phyloP scores from a whole-genome alignment of 192 early-diverging fungal genomes.

The Rhizoclosmatium globosum region DNA sequence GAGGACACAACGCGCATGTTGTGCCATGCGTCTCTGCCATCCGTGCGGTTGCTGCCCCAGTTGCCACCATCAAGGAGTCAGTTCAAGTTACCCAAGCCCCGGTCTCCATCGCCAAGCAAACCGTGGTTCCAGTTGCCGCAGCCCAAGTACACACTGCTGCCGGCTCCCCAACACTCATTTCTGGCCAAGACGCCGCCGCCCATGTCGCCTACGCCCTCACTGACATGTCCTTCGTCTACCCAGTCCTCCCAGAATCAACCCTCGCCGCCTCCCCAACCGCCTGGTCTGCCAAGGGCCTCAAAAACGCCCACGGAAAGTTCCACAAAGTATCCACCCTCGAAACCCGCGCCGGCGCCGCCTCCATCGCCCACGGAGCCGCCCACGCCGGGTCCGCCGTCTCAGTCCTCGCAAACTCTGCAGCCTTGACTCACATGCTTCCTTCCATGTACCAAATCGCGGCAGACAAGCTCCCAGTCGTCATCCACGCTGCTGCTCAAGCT shows the following conservation, averaged over 20 bases:
- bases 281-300: constrained; percentile 71
- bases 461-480: constrained; percentile 70
- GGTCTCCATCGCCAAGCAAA: background rate
- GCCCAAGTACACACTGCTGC: background rate
- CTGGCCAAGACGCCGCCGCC: constrained; percentile 72
- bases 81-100: background rate
- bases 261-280: constrained; percentile 69
- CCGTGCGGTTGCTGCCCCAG: background rate
- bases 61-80: background rate
- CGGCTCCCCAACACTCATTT: constrained; percentile 39
- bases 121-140: background rate
- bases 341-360: constrained; percentile 80
- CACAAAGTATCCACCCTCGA: constrained; percentile 79
- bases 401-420: constrained; percentile 76
- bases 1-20: constrained; percentile 73
- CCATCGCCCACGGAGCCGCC: constrained; percentile 81
- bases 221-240: constrained; percentile 86
- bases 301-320: constrained; percentile 74
- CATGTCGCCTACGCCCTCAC: constrained; percentile 83
- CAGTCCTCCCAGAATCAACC: constrained; percentile 65
- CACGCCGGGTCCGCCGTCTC: constrained; percentile 52
- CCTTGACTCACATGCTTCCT: constrained; percentile 84
- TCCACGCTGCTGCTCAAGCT: constrained; percentile 83
- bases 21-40: constrained; percentile 72
- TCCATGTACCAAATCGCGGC: constrained; percentile 78